A percentile compares a stretch with the other conserved stretches of the same genome.
phyloP scores from a whole-genome alignment of 768 basidiomycete genomes.

The Tricholoma saponaceum region DNA sequence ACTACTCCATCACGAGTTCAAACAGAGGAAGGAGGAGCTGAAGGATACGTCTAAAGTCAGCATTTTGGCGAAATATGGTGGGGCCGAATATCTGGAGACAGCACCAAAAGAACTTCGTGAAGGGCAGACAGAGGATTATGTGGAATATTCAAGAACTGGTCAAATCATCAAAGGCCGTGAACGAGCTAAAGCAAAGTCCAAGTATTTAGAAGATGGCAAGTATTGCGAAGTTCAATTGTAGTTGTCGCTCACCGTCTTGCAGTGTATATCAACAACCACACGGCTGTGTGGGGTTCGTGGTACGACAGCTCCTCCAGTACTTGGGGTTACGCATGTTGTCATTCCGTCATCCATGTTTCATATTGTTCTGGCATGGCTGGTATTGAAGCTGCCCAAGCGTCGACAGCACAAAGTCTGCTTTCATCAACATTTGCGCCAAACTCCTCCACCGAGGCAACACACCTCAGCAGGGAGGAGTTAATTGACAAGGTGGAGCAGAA shows the following conservation, averaged over 20 bases:
- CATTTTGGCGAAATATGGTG: constrained; percentile 91
- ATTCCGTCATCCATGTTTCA: constrained; percentile 78
- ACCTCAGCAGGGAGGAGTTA: constrained; percentile 23
- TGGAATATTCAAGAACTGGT: constrained; percentile 93
- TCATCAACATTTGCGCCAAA: constrained; percentile 32
- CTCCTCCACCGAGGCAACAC: constrained; percentile 14
- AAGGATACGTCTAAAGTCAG: constrained; percentile 87
- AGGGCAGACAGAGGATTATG: constrained; percentile 96
- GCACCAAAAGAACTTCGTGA: constrained; percentile 91
- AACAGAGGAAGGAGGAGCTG: constrained; percentile 86
- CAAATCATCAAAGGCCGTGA: constrained; percentile 91
- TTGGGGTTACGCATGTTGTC: constrained; percentile 98
- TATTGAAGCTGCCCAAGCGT: constrained; percentile 73
- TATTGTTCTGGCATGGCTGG: constrained; percentile 90
- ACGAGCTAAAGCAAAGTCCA: constrained; percentile 80
- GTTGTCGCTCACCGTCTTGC: constrained; percentile 8
- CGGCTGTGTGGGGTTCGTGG: constrained; percentile 97
- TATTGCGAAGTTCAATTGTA: constrained; percentile 12
- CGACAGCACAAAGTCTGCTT: constrained; percentile 67
- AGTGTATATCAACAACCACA: constrained; percentile 94
- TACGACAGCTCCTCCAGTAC: constrained; percentile 62
- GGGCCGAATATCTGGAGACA: constrained; percentile 84
- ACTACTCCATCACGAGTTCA: constrained; percentile 86
- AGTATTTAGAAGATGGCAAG: constrained; percentile 95
- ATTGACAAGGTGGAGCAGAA: constrained; percentile 54